Evolutionary conservation across 352 stramenopile genomes (phyloP), one percentile per base, ranked within the genome.

Genomic region (Globisporangium parvum): DNA sequence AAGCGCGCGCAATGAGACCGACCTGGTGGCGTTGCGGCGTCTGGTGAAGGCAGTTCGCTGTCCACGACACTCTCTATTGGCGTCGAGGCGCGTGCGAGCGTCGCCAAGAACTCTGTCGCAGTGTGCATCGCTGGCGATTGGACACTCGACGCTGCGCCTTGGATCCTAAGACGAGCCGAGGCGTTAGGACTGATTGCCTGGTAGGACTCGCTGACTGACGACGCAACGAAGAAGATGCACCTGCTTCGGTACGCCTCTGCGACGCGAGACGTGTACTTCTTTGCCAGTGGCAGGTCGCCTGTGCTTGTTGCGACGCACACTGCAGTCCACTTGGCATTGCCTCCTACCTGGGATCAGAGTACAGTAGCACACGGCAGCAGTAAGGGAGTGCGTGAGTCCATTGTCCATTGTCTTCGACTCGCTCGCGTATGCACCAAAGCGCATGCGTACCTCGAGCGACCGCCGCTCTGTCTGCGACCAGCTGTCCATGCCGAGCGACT

Each of bases 251-350:
- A 94, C 9, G 67, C 71, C 33, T 76, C 74, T 17, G 84, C 84
- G 47, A 89, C 67, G 4, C 57, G 55, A 11, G 81, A 85, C 37
- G 59, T 67, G 68, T 94, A 94, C 56, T 91, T 91, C 33, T 86
- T 57, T 44, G 63, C 57, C 18, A 85, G 59, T 0, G 67, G 15
- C 26, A 87, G 58, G 41, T 90, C 70, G 26, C 53, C 55, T 1
- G 80, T 69, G 6, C 65, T 58, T 2, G 71, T 77, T 17, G 69
- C 84, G 11, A 67, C 49, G 58, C 84, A 94, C 15, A 94, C 79
- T 6, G 80, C 80, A 21, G 68, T 49, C 84, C 84, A 94, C 62
- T 94, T 94, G 51, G 75, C 84, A 47, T 92, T 94, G 24, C 84
- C 81, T 18, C 81, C 82, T n/a, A 67, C 48, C 63, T 65, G 41